Conservation (phyloP, 257 asterid genomes). For the Gentiana dahurica region DNA sequence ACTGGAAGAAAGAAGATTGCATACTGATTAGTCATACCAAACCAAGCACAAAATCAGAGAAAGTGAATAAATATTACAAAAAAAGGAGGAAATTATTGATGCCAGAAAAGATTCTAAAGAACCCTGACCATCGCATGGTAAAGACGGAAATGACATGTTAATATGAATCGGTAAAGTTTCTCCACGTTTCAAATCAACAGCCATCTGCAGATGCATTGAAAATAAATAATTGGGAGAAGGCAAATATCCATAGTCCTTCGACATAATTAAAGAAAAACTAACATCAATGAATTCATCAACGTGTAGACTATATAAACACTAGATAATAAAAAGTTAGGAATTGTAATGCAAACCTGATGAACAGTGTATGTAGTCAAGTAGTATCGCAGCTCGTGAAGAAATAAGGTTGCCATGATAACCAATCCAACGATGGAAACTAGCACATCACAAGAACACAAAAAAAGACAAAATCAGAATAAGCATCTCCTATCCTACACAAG, state of each 20-base stretch:
- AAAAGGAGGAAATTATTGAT: conserved; percentile 5
- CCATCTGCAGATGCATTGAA: conserved; percentile 53
- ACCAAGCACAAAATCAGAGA: neutral
- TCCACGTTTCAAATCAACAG: conserved; percentile 90
- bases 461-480: too few species aligned
- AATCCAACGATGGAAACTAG: conserved; percentile 83
- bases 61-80: conserved; percentile 1
- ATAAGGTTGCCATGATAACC: conserved; percentile 79
- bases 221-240: conserved; percentile 5
- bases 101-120: conserved; percentile 3
- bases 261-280: neutral
- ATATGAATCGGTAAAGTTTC: conserved; percentile 96
- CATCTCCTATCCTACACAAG: too few species aligned
- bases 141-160: conserved; percentile 90
- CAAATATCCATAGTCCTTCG: conserved; percentile 1
- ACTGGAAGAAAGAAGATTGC: conserved; percentile 33
- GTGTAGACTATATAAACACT: neutral
- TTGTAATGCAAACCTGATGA: conserved; percentile 58
- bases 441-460: conserved; percentile 3
- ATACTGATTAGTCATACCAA: conserved; percentile 8
- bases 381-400: conserved; percentile 81
- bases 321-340: neutral
- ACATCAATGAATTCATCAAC: neutral
- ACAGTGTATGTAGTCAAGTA: conserved; percentile 75
- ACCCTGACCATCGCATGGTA: conserved; percentile 95